phyloP scores from a whole-genome alignment of 2,329 filamentous ascomycete species.

The Pyricularia sp. region DNA sequence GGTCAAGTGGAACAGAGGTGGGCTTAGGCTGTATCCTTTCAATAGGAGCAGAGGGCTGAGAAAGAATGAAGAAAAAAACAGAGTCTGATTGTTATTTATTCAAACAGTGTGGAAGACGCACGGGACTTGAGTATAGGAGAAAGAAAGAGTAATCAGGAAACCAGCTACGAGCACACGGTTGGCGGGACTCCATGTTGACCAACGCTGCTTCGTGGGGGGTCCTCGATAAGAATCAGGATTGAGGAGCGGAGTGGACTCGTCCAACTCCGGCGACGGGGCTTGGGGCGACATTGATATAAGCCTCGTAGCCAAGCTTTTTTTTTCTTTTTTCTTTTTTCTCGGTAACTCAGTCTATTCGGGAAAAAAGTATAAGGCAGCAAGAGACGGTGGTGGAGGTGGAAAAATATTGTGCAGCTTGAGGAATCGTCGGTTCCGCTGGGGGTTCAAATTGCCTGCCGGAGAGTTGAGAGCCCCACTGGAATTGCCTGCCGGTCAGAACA shows the following conservation, averaged over 20 bases:
- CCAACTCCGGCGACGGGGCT: neutral
- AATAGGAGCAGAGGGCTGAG: neutral
- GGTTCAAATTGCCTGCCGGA: conserved; percentile 3
- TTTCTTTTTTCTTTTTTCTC: neutral
- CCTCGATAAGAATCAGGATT: neutral
- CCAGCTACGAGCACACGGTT: conserved; percentile 46
- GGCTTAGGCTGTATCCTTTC: neutral
- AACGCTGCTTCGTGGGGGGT: neutral
- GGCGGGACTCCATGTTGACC: conserved; percentile 11
- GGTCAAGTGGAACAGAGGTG: neutral
- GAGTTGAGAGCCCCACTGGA: neutral
- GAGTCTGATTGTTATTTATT: neutral
- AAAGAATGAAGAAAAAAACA: neutral
- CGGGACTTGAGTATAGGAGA: conserved; percentile 41
- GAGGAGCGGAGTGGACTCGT: conserved; percentile 4
- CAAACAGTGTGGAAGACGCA: conserved; percentile 17
- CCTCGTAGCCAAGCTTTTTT: neutral
- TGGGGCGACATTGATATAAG: neutral
- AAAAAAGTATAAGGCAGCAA: neutral
- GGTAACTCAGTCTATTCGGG: neutral
- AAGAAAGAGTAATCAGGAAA: conserved; percentile 47
- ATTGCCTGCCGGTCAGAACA: neutral
- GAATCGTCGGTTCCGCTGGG: neutral
- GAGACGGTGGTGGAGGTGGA: neutral
- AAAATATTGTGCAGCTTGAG: neutral